Evolutionary conservation across 306 rosid genomes (phyloP).

Genomic region (Macrotyloma uniflorum): DNA sequence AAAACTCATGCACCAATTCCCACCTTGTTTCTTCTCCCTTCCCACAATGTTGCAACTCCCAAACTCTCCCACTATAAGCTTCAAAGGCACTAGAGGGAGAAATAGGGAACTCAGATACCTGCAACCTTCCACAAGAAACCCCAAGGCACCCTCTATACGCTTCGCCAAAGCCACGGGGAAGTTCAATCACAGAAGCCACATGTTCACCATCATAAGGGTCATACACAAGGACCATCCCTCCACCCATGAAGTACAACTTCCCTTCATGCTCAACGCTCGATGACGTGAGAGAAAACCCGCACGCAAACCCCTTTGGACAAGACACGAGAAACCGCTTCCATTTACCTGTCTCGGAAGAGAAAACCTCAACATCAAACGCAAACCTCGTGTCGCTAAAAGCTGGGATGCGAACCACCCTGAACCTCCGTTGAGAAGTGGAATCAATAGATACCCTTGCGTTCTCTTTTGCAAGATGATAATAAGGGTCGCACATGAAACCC

Average conservation of each 20-base stretch:
- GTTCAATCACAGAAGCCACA: conserved; percentile 15
- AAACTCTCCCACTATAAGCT: conserved; percentile 19
- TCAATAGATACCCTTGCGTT: not conserved
- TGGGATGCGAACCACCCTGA: conserved; percentile 19
- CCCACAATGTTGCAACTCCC: conserved; percentile 5
- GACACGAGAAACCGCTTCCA: conserved; percentile 16
- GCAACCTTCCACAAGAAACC: conserved; percentile 19
- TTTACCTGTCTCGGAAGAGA: conserved; percentile 24
- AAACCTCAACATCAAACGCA: conserved; percentile 27
- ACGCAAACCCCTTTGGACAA: conserved; percentile 26
- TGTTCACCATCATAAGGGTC: not conserved
- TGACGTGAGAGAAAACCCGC: conserved; percentile 13
- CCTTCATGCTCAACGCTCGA: conserved; percentile 25
- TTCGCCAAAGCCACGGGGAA: conserved; percentile 25
- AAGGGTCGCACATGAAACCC: conserved; percentile 37
- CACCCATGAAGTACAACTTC: conserved; percentile 32
- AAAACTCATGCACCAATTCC: conserved; percentile 23
- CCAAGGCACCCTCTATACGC: conserved; percentile 30
- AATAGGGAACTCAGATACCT: conserved; percentile 12
- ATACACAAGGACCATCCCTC: conserved; percentile 21
- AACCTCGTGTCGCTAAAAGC: conserved; percentile 18
- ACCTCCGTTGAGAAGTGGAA: not conserved
- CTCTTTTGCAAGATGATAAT: not conserved
- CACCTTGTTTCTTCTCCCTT: not conserved
- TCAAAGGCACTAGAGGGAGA: not conserved